phyloP scores from a whole-genome alignment of 2,329 filamentous ascomycete genomes.

The Hypomyces rosellus region DNA sequence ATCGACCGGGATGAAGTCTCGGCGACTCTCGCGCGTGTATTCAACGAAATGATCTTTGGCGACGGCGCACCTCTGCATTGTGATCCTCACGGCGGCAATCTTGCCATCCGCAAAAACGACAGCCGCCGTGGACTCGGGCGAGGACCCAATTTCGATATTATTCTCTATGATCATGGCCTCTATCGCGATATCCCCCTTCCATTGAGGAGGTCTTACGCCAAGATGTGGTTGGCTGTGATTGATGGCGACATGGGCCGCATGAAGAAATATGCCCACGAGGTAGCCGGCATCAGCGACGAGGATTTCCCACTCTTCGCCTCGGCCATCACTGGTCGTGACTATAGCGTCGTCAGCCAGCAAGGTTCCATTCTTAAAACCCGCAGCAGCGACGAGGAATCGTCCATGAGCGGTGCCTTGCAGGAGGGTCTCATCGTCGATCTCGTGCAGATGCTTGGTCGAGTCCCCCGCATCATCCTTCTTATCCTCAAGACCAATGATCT shows the following conservation, averaged over 20 bases:
- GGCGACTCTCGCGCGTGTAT: conserved; percentile 80
- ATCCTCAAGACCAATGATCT: conserved; percentile 98
- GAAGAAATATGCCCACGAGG: conserved; percentile 81
- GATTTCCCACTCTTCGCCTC: conserved; percentile 94
- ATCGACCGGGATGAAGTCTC: conserved; percentile 97
- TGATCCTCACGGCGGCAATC: conserved; percentile 93
- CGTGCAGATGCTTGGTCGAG: conserved; percentile 78
- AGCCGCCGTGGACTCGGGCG: conserved; percentile 42
- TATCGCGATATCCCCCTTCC: conserved; percentile 84
- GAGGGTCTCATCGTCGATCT: conserved; percentile 85
- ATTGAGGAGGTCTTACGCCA: conserved; percentile 81
- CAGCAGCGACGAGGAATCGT: conserved; percentile 71
- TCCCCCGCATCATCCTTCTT: conserved; percentile 85
- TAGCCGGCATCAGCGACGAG: conserved; percentile 80
- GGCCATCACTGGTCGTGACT: conserved; percentile 93
- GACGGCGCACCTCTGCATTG: conserved; percentile 84
- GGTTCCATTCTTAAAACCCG: conserved; percentile 52
- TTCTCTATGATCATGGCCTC: conserved; percentile 93
- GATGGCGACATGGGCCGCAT: conserved; percentile 80
- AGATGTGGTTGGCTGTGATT: conserved; percentile 94
- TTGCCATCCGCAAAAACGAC: conserved; percentile 78
- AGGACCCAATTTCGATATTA: conserved; percentile 80
- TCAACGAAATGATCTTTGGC: conserved; percentile 99
- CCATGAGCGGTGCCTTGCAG: conserved; percentile 76
- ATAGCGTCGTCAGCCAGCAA: conserved; percentile 61